Evolutionary conservation across 176 grass and related monocot genomes (phyloP), one percentile per base, ranked within the genome.

Genomic region (Juncus inflexus): DNA sequence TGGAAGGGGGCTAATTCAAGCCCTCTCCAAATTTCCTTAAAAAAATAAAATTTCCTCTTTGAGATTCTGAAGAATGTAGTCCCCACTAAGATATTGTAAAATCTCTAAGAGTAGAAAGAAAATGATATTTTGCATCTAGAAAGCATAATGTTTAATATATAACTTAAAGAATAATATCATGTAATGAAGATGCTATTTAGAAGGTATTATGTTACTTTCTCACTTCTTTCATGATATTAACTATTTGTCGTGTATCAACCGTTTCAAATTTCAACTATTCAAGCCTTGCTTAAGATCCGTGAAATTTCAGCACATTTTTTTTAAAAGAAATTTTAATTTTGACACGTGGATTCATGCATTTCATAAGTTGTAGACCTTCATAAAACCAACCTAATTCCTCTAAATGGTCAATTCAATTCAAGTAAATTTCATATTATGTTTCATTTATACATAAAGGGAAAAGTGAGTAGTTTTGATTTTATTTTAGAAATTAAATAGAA

Each of bases 131-230:
- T 55, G 37, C 40, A 56, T 70, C 37, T 70, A 41, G 37, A 58
- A 42, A 70, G 15, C 37, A 54, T 70, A 10, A 56, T 43, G 16
- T 7, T 70, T 37, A 37, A 41, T 56, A 11, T 14, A 10, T 41
- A 66, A 58, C 52, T 58, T 40, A 70, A 57, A 14, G 42, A 40
- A 69, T 36, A 69, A 52, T 55, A 55, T 40, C 12, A 9, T 69
- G 28, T 56, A 69, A 69, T 69, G 53, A 69, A 54, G 36, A 69
- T 15, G 12, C 65, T 55, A 35, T 43, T 41, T n/a, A 57, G 51
- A 70, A 40, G 67, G 52, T 70, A 70, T 70, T 37, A 58, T 70
- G 67, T 70, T 70, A 70, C 38, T 70, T 58, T 70, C 52, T 70
- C 67, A 55, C 52, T 58, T 35, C 37, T 70, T 70, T 58, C 51